These are phyloP conservation scores for Dipteronia sinensis DNA, from an alignment of 345 rosid species.

Conservation along the genomic window DNA sequence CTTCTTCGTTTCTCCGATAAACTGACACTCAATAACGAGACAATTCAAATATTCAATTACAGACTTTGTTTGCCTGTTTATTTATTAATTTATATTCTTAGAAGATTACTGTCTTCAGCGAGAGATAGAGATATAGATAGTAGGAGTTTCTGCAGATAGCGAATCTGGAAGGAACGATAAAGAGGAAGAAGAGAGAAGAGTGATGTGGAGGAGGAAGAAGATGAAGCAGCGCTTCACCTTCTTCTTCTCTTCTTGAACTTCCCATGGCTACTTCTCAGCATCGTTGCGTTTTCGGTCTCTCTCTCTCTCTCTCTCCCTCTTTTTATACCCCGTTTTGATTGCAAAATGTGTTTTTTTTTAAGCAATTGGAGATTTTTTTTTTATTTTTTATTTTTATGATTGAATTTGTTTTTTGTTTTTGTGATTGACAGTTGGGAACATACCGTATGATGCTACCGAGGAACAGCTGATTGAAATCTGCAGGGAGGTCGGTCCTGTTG, in stretches of 20 bases:
- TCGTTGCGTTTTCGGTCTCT: conserved; percentile 93
- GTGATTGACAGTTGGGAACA: conserved; percentile 78
- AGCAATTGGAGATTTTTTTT: not conserved
- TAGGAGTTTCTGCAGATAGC: not conserved
- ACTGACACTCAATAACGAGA: not conserved
- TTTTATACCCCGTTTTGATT: not conserved
- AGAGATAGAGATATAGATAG: not conserved
- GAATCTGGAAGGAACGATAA: not conserved
- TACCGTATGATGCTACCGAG: conserved; percentile 97
- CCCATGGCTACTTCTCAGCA: conserved; percentile 93
- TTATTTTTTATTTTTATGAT: not conserved
- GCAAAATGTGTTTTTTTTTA: not conserved
- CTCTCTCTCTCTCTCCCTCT: conserved; percentile 22
- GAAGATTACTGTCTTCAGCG: not conserved
- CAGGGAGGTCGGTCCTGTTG: conserved; percentile 97
- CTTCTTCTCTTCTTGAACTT: conserved; percentile 46
- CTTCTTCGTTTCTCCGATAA: not conserved
- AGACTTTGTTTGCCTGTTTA: not conserved
- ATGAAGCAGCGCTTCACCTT: conserved; percentile 63
- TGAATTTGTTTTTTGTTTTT: not conserved
- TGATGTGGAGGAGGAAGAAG: conserved; percentile 49
- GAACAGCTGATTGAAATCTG: conserved; percentile 97
- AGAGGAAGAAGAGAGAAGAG: not conserved
- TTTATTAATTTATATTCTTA: not conserved
- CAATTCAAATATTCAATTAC: not conserved